Evolutionary conservation across 2,329 filamentous ascomycete species (phyloP).

Genomic region (Exophiala aquamarina): DNA sequence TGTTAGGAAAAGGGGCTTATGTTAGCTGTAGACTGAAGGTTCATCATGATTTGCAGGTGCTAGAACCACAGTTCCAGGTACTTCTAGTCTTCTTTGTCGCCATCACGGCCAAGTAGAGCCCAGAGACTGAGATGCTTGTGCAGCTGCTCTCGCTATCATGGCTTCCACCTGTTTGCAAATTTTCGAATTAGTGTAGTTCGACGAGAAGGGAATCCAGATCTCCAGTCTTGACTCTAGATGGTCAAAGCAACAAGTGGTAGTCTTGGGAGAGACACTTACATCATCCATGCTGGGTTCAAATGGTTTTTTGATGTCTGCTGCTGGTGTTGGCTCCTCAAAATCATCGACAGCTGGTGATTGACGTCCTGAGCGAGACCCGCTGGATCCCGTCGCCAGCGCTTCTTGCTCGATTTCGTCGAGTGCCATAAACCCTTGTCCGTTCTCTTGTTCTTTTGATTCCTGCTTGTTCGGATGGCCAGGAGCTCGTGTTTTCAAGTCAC

Average conservation of each 20-base stretch:
- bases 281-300: constrained; percentile 21
- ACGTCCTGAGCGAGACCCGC: constrained; percentile 5
- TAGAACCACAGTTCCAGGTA: too few species aligned
- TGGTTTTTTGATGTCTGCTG: constrained; percentile 5
- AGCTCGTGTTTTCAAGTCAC: constrained; percentile 82
- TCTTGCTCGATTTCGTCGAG: constrained; percentile 27
- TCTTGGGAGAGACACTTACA: constrained; percentile 4
- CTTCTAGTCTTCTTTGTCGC: background rate
- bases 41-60: too few species aligned
- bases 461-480: constrained; percentile 60
- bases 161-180: constrained; percentile 5
- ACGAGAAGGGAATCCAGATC: too few species aligned
- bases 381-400: constrained; percentile 1
- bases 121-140: constrained; percentile 2
- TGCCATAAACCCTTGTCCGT: constrained; percentile 49
- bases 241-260: background rate
- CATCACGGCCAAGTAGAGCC: background rate
- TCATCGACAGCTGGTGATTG: constrained; percentile 6
- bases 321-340: constrained; percentile 1
- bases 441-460: constrained; percentile 48
- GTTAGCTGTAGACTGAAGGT: too few species aligned
- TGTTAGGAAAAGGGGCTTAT: too few species aligned
- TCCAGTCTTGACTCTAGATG: too few species aligned
- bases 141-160: constrained; percentile 4
- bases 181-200: too few species aligned